Percentiles rank a stretch among this genome's conserved stretches.
Conservation (phyloP, 139 green algal species). For the Limnomonas spitsbergensis region DNA sequence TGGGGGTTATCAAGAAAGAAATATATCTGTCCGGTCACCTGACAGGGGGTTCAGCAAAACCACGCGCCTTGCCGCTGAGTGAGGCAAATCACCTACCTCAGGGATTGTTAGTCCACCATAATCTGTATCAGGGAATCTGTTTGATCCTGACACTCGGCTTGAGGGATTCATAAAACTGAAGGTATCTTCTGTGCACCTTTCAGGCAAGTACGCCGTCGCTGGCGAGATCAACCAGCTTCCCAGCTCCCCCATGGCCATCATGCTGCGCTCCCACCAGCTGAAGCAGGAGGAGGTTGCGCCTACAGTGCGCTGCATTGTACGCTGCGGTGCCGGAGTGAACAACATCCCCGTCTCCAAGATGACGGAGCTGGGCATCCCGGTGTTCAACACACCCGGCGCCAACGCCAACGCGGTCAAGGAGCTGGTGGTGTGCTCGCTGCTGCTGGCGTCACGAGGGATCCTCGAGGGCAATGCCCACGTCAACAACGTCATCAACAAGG, state of each 20-base stretch:
- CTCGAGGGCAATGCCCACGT: conserved; percentile 48
- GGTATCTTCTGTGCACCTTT: no score
- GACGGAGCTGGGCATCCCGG: conserved; percentile 56
- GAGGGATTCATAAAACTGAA: no score
- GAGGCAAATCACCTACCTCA: no score
- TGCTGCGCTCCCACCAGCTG: conserved; percentile 57
- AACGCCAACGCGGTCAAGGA: conserved; percentile 63
- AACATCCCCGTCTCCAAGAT: conserved; percentile 55
- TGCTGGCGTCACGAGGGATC: conserved; percentile 51
- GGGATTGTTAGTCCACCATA: no score
- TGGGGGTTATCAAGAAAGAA: no score
- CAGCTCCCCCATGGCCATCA: conserved; percentile 49
- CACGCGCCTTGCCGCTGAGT: no score
- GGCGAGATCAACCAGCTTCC: conserved; percentile 39
- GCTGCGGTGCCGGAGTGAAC: conserved; percentile 56
- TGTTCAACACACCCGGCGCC: conserved; percentile 60
- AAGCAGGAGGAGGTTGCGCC: conserved; percentile 36
- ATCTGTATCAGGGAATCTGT: no score
- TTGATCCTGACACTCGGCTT: no score
- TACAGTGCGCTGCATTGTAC: conserved; percentile 46
- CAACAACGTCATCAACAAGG: conserved; percentile 47
- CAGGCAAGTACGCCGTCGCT: conserved; percentile 45
- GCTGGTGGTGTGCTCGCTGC: conserved; percentile 48
- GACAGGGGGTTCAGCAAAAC: no score
- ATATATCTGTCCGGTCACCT: no score